Base-by-base conservation (phyloP, 192 early-diverging fungal species). In the Glomus cerebriforme region DNA sequence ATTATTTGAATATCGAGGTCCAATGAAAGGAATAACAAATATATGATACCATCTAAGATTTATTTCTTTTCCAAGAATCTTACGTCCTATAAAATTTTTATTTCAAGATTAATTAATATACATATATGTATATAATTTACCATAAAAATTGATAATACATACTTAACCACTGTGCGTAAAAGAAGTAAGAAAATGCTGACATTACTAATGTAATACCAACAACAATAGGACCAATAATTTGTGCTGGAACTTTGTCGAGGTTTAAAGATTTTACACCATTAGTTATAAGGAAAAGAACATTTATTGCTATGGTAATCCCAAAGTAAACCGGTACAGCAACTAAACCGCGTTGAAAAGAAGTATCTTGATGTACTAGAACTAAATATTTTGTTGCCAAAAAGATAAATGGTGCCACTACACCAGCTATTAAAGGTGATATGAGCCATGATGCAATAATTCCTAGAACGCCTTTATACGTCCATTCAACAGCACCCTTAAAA, bases 281-380 rank as follows among this genome's bases (percentile, higher is more conserved):
- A 84, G 88, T 88, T 43, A 94, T 87, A 73, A 94, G 87, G 77
- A 90, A 94, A 76, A 93, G 91, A 10, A 86, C 83, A 58, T 88
- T 87, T 82, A 95, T 88, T 59, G 86, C 83, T 31, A 89, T 81
- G 24, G 93, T 93, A 59, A 92, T 72, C 54, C 87, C 89, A 75
- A 94, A 91, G 84, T 93, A 95, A 72, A 92, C 78, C 3, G 93
- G 93, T n/a, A 95, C 84, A 26, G 91, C 86, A 49, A 75, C 84
- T 60, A 93, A 84, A 39, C 91, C 93, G 24, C 90, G 86, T 70
- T 87, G 84, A 49, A 94, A 85, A 43, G 90, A 89, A 45, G 74
- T 39, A 81, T 93, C 90, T 2, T 86, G 84, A 59, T 85, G 79
- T 10, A 12, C 24, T 45, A 95, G 85, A 49, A 94, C 83, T 79